Base-by-base conservation (phyloP, 2,329 filamentous ascomycete genomes). In the Fusarium buharicum region DNA sequence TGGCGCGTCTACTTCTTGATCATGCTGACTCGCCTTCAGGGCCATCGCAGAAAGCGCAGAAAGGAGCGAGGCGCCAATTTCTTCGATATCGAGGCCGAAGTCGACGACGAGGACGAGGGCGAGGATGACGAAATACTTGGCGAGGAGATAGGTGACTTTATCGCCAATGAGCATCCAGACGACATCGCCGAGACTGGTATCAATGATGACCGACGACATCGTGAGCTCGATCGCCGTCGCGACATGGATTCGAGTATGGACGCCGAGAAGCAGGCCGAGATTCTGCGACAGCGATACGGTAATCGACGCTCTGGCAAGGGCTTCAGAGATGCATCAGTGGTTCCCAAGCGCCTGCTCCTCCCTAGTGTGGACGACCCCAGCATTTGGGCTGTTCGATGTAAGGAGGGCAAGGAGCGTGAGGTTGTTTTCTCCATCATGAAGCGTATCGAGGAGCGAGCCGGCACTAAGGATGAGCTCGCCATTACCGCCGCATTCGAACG, bases 1-100 rank as follows among this genome's bases (percentile, higher is more conserved):
- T 41, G 46, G 41, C 62, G 37, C 33, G 38, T 57, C 12, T 20
- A n/a, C 37, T 27, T 16, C 38, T 49, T 27, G 3, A 40, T 17
- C 8, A 33, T 56, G 41, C 68, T 73, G 24, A 73, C 64, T 46
- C 12, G 24, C 33, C 30, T 36, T 37, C 55, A 86, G 84, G 80
- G 82, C 55, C 84, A 92, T 72, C 91, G 91, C 53, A 86, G 90
- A 70, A 98, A 98, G 77, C 90, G 93, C 55, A 89, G 88, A 75
- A 87, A 86, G 74, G 87, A 90, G 65, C 85, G 85, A 64, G 87
- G 92, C 63, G 91, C 92, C 69, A 89, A 90, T 72, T 97, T 97
- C 86, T 88, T 99, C 79, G 95, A 99, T 87, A 92, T 94, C 72
- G 95, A 99, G 82, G 95, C 95, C 75, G 95, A 97, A 79, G 95